phyloP scores from a whole-genome alignment of 202 grass and related monocot species.

The Dendrocalamus latiflorus region DNA sequence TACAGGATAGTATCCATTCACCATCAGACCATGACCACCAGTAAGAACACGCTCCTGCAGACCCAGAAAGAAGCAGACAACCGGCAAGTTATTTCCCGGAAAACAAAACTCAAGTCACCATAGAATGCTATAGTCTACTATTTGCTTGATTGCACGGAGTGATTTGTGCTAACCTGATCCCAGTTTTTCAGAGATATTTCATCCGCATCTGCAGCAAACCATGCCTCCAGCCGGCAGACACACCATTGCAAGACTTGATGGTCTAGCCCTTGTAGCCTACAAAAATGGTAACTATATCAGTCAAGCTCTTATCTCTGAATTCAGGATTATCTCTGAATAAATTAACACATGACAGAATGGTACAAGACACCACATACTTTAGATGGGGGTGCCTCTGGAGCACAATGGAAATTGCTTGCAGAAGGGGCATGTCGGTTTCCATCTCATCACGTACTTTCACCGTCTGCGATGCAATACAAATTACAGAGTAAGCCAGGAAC shows the following conservation, averaged over 20 bases:
- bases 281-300: too few relatives aligned
- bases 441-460: slow-evolving; percentile 70
- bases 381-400: slow-evolving; percentile 72
- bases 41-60: slow-evolving; percentile 80
- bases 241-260: slow-evolving; percentile 91
- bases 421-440: slow-evolving; percentile 70
- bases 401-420: slow-evolving; percentile 83
- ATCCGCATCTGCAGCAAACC: slow-evolving; percentile 95
- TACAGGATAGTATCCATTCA: slow-evolving; percentile 89
- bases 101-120: background rate
- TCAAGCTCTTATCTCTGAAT: background rate
- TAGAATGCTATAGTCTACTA: background rate
- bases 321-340: background rate
- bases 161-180: slow-evolving; percentile 66
- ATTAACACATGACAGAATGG: background rate
- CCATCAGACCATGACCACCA: slow-evolving; percentile 95
- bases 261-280: slow-evolving; percentile 63
- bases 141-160: background rate
- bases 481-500: background rate
- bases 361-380: slow-evolving; percentile 45
- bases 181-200: slow-evolving; percentile 94
- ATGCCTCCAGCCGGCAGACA: slow-evolving; percentile 80
- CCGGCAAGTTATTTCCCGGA: too few relatives aligned
- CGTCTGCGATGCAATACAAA: slow-evolving; percentile 36
- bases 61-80: background rate